These are phyloP conservation scores for Trichomonas vaginalis DNA, from an alignment of 208 protist species.

Conservation along the genomic window DNA sequence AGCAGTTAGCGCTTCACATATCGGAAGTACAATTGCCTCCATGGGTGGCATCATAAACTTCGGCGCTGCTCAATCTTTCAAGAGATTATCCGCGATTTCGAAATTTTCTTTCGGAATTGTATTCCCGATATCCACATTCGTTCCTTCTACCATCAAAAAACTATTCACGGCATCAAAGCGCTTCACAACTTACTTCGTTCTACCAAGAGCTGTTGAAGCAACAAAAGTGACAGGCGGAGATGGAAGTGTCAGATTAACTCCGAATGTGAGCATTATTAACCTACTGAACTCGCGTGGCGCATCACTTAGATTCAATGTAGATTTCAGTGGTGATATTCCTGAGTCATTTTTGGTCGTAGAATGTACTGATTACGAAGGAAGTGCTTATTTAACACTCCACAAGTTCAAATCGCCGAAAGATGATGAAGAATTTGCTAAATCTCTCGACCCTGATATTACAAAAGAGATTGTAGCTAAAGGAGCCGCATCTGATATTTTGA, in stretches of 20 bases:
- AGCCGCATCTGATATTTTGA: not conserved
- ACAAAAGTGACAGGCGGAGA: not conserved
- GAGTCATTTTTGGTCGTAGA: not conserved
- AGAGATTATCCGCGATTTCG: not conserved
- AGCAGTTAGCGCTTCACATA: not conserved
- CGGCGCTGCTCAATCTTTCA: not conserved
- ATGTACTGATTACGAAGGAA: not conserved
- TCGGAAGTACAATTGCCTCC: not conserved
- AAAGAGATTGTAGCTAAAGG: not conserved
- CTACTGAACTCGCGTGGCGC: not conserved
- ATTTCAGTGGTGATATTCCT: not conserved
- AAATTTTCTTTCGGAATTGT: not conserved
- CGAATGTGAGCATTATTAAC: not conserved
- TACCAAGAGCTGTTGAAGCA: not conserved
- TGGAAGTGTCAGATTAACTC: not conserved
- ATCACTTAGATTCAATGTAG: not conserved
- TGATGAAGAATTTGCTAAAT: not conserved
- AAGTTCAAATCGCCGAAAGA: not conserved
- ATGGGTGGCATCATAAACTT: not conserved
- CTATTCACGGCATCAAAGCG: not conserved
- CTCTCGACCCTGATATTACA: not conserved
- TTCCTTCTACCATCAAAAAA: not conserved
- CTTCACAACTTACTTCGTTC: not conserved
- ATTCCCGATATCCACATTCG: not conserved
- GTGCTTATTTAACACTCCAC: not conserved